Evolutionary conservation across 495 filamentous ascomycete genomes (phyloP), one percentile per base, ranked within the genome.

Genomic region (Amniculicola lignicola): DNA sequence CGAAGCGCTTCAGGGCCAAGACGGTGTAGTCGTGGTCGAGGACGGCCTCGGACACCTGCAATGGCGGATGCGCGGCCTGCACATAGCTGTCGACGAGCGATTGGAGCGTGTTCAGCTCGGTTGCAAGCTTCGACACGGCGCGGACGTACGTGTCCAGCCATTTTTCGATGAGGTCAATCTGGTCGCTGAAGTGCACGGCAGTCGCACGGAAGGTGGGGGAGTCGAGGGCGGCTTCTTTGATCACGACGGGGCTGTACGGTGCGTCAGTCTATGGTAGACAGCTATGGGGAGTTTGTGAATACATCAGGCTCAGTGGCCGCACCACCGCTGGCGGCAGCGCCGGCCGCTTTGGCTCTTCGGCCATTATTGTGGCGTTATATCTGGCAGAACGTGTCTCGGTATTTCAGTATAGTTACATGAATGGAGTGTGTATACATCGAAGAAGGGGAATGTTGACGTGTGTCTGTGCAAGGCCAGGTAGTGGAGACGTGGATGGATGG

Each of bases 11-110:
- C 70, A 97, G 81, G 7, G 91, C 90, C 45, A 93, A 73, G 38
- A 92, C 73, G 0, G 91, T 95, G 70, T 96, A 96, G 70, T 97
- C 93, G 75, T 95, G 89, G 64, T 97, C 94, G 65, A 97, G 75
- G 21, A 89, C 79, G 36, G 84, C 85, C 70, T 90, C 88, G 50
- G 82, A 89, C 41, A 89, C 73, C 54, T 82, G 78, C 24, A 79
- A 66, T n/a, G 89, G 86, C 21, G 87, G 88, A 7, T 80, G 78
- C 31, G 84, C 79, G 50, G 84, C 84, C 25, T 79, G 70, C 9
- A 96, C 75, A 67, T 95, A 95, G 39, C 71, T 76, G 65, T 82
- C 85, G 53, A 97, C 80, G 5, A 77, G 61, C 53, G 79, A 76
- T 61, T 93, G 89, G 61, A 92, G 75, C 19, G 78, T 75, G 15